A percentile compares a stretch with the other conserved stretches of the same genome.
Conservation (phyloP, 768 basidiomycete genomes). For the Sarcodon sp. region DNA sequence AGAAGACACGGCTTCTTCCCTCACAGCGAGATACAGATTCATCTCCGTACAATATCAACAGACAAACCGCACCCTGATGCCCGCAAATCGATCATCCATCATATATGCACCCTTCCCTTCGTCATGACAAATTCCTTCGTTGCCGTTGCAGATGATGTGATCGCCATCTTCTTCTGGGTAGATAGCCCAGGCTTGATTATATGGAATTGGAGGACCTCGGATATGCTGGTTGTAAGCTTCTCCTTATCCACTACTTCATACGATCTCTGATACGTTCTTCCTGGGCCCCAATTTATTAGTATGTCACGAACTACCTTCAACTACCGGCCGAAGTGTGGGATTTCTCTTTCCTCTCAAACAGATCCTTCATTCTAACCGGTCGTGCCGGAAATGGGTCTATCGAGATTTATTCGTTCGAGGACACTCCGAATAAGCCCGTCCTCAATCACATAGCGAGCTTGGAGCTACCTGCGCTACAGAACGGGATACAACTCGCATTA, state of each 20-base stretch:
- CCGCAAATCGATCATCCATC: conserved; percentile 10
- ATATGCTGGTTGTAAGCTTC: conserved; percentile 20
- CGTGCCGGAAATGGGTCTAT: conserved; percentile 20
- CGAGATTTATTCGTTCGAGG: conserved; percentile 27
- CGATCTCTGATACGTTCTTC: background rate
- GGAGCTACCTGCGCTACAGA: conserved; percentile 10
- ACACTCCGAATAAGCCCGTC: conserved; percentile 14
- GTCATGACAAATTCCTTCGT: conserved; percentile 17
- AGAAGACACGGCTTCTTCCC: background rate
- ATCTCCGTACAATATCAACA: conserved; percentile 27
- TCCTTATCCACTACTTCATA: background rate
- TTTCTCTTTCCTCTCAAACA: conserved; percentile 24
- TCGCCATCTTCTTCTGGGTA: conserved; percentile 23
- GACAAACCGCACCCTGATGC: conserved; percentile 26
- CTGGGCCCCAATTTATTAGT: conserved; percentile 11
- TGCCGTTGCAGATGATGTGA: conserved; percentile 30
- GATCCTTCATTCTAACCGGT: conserved; percentile 24
- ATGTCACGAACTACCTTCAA: conserved; percentile 5
- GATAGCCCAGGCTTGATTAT: conserved; percentile 14
- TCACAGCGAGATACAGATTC: conserved; percentile 13
- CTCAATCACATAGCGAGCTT: conserved; percentile 12
- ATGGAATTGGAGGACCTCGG: conserved; percentile 31
- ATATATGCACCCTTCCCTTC: conserved; percentile 9
- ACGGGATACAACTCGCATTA: conserved; percentile 5
- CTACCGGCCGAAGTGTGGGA: conserved; percentile 17